Conservation (phyloP, 805 yeast species). For the Hagleromyces aurorensis region DNA sequence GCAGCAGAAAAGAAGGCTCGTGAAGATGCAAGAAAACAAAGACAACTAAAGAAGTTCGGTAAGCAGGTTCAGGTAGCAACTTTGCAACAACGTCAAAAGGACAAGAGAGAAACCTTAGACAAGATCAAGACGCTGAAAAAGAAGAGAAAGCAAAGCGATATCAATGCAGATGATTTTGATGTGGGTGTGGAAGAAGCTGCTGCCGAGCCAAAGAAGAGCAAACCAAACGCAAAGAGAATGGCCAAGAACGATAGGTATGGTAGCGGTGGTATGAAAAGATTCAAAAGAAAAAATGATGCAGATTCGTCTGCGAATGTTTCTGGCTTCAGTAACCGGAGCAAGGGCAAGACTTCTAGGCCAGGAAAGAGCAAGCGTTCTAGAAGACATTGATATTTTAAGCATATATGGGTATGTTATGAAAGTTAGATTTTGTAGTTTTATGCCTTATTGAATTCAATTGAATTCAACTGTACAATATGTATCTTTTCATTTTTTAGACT, state of each 20-base stretch:
- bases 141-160: conserved; percentile 73
- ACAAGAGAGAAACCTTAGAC: conserved; percentile 83
- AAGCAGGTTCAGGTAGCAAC: conserved; percentile 94
- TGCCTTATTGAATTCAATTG: no score
- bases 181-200: conserved; percentile 85
- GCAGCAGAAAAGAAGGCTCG: conserved; percentile 80
- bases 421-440: no score
- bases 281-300: conserved; percentile 64
- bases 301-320: conserved; percentile 61
- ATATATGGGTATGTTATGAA: no score
- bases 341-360: conserved; percentile 41
- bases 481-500: no score
- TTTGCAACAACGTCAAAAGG: conserved; percentile 86
- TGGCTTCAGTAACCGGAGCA: conserved; percentile 44
- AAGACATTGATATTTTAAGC: conserved; percentile 24
- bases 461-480: no score
- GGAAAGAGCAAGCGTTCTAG: conserved; percentile 47
- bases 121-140: conserved; percentile 85
- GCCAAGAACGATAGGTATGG: conserved; percentile 74
- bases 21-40: conserved; percentile 89
- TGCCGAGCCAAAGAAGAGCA: conserved; percentile 39
- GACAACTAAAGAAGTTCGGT: conserved; percentile 93
- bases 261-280: conserved; percentile 69
- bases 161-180: conserved; percentile 50
- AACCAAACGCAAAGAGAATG: conserved; percentile 56